Evolutionary conservation across 306 rosid genomes (phyloP), one percentile per base, ranked within the genome.

Genomic region (Parietaria judaica): DNA sequence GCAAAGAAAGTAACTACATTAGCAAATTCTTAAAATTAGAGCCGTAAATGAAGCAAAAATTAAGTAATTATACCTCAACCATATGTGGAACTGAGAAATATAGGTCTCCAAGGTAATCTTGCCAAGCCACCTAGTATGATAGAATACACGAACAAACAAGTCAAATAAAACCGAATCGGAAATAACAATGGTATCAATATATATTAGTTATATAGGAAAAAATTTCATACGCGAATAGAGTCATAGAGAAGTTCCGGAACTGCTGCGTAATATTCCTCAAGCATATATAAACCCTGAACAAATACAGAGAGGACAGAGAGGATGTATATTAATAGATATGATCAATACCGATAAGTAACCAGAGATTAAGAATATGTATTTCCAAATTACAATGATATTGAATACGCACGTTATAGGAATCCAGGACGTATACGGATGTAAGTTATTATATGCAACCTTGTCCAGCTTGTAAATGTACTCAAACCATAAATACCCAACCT

Each of bases 391-490:
- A 8, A 52, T 66, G 72, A 63, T 58, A 7, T 8, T 35, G 14
- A 66, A 62, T 54, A 85, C 96, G 31, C 71, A 92, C 96, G 95
- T 92, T 67, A 92, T 92, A 35, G 95, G 99, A 76, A 92, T 92
- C 99, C 99, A 92, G 46, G 99, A 92, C 55, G 99, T 92, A 84
- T 92, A 92, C 12, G 99, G 99, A 76, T 92, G 99, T 41, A 76
- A 70, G 70, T 88, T 92, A 80, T 92, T 92, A 72, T 92, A 92
- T 15, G 95, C n/a, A 66, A 88, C 89, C 80, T 88, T 92, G 85
- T 92, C 99, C 74, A 92, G 81, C 86, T 88, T 92, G 84, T 88
- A 92, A 62, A 92, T 87, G 74, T 58, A 88, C 74, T 88, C 99
- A 44, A 75, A 92, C 99, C 99, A 92, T 70, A 88, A 14, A 77